Evolutionary conservation across 257 asterid species (phyloP), one percentile per base, ranked within the genome.

Genomic region (Paraleonurus japonicus): DNA sequence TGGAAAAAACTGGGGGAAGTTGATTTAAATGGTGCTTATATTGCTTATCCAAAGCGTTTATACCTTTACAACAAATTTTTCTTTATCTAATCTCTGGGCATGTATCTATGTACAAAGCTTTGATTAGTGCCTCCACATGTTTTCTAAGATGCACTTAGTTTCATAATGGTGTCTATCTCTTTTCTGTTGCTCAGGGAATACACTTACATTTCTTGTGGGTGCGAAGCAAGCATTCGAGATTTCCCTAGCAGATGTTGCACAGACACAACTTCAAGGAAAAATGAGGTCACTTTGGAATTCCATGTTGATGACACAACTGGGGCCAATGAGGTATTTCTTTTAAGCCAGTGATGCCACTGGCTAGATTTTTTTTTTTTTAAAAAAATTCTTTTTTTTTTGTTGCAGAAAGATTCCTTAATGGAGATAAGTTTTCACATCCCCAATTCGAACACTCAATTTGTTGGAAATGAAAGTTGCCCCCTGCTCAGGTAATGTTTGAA

Each of bases 381-480:
- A 2, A 27, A 28, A 2, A 6, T 13, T 0, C 43, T 33, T 33
- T 33, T 59, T 15, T 65, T 22, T 45, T 61, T 47, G 75, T 33
- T 78, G 57, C 87, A 93, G 98, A 93, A 93, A 93, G 98, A 93
- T 80, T 90, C 97, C 2, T 72, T 93, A 74, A 93, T 93, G 98
- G 98, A 93, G 79, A 87, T 93, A 79, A 93, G 92, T 84, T 93
- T 93, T 68, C 98, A 93, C 78, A 73, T 90, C 74, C 96, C 98
- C 35, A 89, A 85, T 82, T 82, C 96, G 22, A 92, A 92, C 79
- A 86, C 95, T 22, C 94, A 88, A 62, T 90, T 86, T 80, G 86
- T 92, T 78, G 96, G 98, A 65, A 94, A 86, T 79, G 98, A 92
- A 77, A 85, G 47, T 78, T 83, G 75, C 17, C 88, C 96, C 83